These are phyloP conservation scores for Neoarthrinium moseri DNA, from an alignment of 2,329 filamentous ascomycete genomes.

Conservation along the genomic window DNA sequence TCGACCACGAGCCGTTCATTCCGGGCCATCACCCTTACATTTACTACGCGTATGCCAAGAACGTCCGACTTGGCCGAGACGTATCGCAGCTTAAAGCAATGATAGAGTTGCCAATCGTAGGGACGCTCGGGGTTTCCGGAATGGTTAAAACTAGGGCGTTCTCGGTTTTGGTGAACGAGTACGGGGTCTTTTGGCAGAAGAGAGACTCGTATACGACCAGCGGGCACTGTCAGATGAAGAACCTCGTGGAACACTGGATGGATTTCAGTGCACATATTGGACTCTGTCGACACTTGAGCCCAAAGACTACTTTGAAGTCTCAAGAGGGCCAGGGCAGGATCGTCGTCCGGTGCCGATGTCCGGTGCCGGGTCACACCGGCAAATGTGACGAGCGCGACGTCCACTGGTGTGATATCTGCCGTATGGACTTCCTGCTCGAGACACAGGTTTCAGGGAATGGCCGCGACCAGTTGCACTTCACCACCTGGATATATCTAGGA, in stretches of 20 bases:
- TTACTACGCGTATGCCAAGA: neutral
- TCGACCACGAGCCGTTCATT: too few species aligned
- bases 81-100: neutral
- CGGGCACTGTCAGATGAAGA: neutral
- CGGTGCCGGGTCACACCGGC: neutral
- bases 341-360: neutral
- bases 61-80: neutral
- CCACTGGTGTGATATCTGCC: neutral
- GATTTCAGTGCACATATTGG: neutral
- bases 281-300: neutral
- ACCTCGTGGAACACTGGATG: neutral
- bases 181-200: neutral
- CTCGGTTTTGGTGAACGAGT: neutral
- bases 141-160: neutral
- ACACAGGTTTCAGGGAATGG: neutral
- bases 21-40: neutral
- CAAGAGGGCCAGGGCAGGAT: neutral
- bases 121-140: neutral
- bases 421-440: neutral
- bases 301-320: neutral
- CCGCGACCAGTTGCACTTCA: neutral
- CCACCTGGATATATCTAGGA: neutral
- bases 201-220: neutral
- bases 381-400: neutral
- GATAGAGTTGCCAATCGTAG: neutral